These are phyloP conservation scores for Mrakia frigida DNA, from an alignment of 768 basidiomycete species.

Conservation along the genomic window DNA sequence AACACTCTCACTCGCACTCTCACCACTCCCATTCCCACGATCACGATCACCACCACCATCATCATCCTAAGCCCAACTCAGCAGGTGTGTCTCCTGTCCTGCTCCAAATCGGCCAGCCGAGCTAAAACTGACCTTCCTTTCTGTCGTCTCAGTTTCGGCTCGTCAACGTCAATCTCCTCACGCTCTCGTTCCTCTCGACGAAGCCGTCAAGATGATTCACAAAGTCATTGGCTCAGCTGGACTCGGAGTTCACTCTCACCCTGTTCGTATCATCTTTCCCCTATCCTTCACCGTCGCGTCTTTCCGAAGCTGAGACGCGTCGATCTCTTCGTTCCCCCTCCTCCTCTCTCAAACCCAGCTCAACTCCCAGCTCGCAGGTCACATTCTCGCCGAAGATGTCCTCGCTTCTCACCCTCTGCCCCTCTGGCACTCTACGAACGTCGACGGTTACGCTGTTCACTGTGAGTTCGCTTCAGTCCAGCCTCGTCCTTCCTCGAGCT, in stretches of 20 bases:
- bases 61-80: slow-evolving; percentile 52
- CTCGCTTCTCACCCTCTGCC: slow-evolving; percentile 63
- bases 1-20: slow-evolving; percentile 24
- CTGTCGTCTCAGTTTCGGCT: slow-evolving; percentile 58
- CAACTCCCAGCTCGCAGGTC: slow-evolving; percentile 55
- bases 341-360: slow-evolving; percentile 39
- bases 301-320: slow-evolving; percentile 28
- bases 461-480: slow-evolving; percentile 48
- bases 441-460: slow-evolving; percentile 80
- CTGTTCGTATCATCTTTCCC: slow-evolving; percentile 47
- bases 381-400: slow-evolving; percentile 71
- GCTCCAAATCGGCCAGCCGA: slow-evolving; percentile 53
- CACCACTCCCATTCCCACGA: slow-evolving; percentile 40
- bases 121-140: slow-evolving; percentile 5
- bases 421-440: slow-evolving; percentile 63
- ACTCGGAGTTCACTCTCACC: slow-evolving; percentile 47
- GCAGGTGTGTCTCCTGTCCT: not conserved
- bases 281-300: slow-evolving; percentile 17
- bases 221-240: slow-evolving; percentile 47
- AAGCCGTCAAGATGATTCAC: slow-evolving; percentile 59
- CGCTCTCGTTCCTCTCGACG: slow-evolving; percentile 60
- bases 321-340: slow-evolving; percentile 8
- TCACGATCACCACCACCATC: slow-evolving; percentile 46
- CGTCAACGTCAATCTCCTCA: slow-evolving; percentile 75
- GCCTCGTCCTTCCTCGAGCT: not conserved